Base-by-base conservation (phyloP, 1,284 basidiomycete genomes). In the Ceratobasidium sp. region DNA sequence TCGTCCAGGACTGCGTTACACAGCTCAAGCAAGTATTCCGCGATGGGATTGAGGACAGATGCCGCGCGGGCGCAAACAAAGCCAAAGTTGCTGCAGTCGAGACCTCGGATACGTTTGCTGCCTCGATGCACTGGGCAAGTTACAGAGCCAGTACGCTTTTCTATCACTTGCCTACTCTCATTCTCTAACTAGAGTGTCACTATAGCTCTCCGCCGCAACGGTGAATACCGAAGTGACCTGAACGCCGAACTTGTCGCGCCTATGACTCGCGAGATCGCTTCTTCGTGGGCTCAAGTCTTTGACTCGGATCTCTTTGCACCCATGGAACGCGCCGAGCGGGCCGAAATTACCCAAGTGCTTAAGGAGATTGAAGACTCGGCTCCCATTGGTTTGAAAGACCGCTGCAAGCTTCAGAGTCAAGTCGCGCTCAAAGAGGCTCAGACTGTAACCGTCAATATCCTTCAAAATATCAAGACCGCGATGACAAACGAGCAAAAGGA, bases 401-500 rank as follows among this genome's bases (percentile, higher is more conserved):
- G 85, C 18, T 82, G 84, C 8, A 83, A 80, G 64, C 75, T 82
- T 13, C 88, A 89, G 77, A 85, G 83, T 26, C 84, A 87, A 69
- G 78, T 83, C 18, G 86, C 86, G 76, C 77, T 86, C 14, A 83
- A 87, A 73, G 86, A 88, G 76, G 86, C 86, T 0, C 81, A 82
- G 18, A 81, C 73, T 13, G 84, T 86, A 1, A 80, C 88, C 61
- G 79, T 80, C 69, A 85, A 86, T 64, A 83, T 84, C 1, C 80
- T 88, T 66, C 83, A 83, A 11, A 78, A 84, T 38, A 87, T 88
- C 5, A 80, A 81, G 49, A 83, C 85, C 50, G 84, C 85, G 5
- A 82, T 89, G 80, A 83, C 81, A 73, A 80, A 78, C 16, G 81
- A 87, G 76, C 87, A 89, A 79, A 89, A 89, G 79, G 87, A 88